Conservation (phyloP, 2,329 filamentous ascomycete species). For the Colletotrichum viniferum region DNA sequence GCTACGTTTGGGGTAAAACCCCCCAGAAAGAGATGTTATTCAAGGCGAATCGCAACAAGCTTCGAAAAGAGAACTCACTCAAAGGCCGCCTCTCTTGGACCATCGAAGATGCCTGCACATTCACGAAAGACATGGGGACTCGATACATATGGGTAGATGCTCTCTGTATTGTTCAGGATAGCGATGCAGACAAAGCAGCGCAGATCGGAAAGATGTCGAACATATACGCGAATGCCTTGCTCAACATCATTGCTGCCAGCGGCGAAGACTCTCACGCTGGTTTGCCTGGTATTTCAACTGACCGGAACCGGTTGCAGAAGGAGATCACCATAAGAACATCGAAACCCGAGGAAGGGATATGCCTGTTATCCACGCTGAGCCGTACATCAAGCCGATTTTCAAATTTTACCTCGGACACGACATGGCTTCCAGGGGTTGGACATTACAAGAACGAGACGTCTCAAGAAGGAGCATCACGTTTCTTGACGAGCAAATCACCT, state of each 20-base stretch:
- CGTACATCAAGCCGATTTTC: not conserved
- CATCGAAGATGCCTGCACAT: not conserved
- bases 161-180: not conserved
- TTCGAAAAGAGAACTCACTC: fast-evolving
- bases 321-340: not conserved
- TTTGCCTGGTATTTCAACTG: not conserved
- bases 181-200: not conserved
- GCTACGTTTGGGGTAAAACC: not conserved
- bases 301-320: not conserved
- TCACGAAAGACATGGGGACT: not conserved
- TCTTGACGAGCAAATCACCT: not conserved
- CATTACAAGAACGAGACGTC: not conserved
- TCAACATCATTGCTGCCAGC: not conserved
- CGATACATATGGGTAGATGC: not conserved
- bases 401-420: not conserved
- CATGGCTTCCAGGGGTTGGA: not conserved
- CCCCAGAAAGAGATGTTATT: not conserved
- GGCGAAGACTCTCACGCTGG: not conserved
- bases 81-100: not conserved
- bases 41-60: not conserved
- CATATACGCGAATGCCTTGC: not conserved
- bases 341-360: not conserved
- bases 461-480: not conserved
- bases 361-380: not conserved
- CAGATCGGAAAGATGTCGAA: not conserved